A percentile compares a stretch with the other conserved stretches of the same genome.
Conservation (phyloP, 1,284 basidiomycete genomes). For the Abortiporus biennis region DNA sequence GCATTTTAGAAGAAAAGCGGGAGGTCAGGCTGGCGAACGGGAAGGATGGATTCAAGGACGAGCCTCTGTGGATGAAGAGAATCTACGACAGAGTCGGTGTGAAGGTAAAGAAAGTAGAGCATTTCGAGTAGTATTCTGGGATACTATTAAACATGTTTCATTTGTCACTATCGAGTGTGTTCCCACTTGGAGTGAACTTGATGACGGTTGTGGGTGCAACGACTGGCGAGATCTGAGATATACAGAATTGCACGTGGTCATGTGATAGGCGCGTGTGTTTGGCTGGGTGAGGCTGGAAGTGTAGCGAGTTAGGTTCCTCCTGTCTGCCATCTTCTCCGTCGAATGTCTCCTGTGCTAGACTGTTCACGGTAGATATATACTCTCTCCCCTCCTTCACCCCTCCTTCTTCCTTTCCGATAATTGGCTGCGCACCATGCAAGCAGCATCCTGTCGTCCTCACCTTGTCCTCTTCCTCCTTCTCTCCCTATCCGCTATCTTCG, state of each 20-base stretch:
- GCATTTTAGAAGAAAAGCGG: slow-evolving; percentile 39
- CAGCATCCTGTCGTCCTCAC: too few species aligned
- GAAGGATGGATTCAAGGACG: slow-evolving; percentile 27
- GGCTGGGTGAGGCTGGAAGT: not conserved
- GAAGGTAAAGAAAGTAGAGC: slow-evolving; percentile 26
- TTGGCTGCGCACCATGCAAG: too few species aligned
- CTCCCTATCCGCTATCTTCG: slow-evolving; percentile 11
- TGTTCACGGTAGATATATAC: slow-evolving; percentile 12
- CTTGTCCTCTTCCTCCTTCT: slow-evolving; percentile 12
- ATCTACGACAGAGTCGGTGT: slow-evolving; percentile 43
- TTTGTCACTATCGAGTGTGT: too few species aligned
- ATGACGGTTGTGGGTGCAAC: too few species aligned
- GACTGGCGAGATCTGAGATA: not conserved
- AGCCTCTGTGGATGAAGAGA: slow-evolving; percentile 36
- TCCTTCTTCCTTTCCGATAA: too few species aligned
- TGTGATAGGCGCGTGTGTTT: not conserved
- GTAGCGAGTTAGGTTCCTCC: not conserved
- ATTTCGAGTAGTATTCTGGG: slow-evolving; percentile 37
- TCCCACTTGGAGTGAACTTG: too few species aligned
- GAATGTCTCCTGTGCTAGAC: slow-evolving; percentile 9
- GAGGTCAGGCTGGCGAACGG: slow-evolving; percentile 21
- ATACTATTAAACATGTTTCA: too few species aligned
- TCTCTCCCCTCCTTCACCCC: slow-evolving; percentile 8
- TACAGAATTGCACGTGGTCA: not conserved
- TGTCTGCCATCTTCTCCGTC: too few species aligned